These are phyloP conservation scores for Cytospora chrysosperma DNA, from an alignment of 2,329 filamentous ascomycete species.

Conservation along the genomic window DNA sequence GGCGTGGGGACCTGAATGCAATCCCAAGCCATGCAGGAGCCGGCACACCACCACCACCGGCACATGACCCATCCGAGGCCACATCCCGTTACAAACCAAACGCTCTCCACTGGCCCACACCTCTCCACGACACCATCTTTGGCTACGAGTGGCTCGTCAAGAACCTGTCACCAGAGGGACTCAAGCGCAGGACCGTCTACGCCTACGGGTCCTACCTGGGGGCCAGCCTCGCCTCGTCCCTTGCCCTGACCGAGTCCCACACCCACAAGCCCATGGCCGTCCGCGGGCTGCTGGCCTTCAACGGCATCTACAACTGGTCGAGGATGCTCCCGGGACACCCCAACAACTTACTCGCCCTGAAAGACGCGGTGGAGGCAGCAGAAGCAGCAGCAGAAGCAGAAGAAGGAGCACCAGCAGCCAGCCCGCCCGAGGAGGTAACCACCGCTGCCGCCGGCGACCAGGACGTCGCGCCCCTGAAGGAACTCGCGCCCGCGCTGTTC, in stretches of 20 bases:
- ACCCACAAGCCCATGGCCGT: slow-evolving; percentile 45
- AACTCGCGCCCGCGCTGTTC: slow-evolving; percentile 46
- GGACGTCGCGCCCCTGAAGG: slow-evolving; percentile 37
- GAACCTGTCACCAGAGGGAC: slow-evolving; percentile 40
- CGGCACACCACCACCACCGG: neutral
- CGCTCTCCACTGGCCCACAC: slow-evolving; percentile 51
- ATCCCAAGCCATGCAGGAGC: neutral
- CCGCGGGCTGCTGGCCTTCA: slow-evolving; percentile 54
- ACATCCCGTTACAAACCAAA: slow-evolving; percentile 6
- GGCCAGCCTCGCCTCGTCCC: slow-evolving; percentile 54
- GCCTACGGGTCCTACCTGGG: slow-evolving; percentile 60
- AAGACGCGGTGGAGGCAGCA: slow-evolving; percentile 18
- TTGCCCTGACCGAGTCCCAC: slow-evolving; percentile 57
- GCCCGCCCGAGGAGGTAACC: slow-evolving; percentile 27
- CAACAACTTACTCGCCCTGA: slow-evolving; percentile 36
- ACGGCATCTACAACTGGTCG: slow-evolving; percentile 66
- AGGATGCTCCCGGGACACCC: slow-evolving; percentile 56
- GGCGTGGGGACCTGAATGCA: neutral
- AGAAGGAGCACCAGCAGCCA: too few species aligned
- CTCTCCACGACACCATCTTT: slow-evolving; percentile 55
- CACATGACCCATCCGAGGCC: neutral
- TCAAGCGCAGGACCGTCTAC: slow-evolving; percentile 41
- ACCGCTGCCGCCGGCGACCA: slow-evolving; percentile 35
- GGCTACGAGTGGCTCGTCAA: slow-evolving; percentile 54
- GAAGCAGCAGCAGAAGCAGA: slow-evolving; percentile 17